phyloP scores from a whole-genome alignment of 2,329 filamentous ascomycete species.

The Hypomyces rosellus region DNA sequence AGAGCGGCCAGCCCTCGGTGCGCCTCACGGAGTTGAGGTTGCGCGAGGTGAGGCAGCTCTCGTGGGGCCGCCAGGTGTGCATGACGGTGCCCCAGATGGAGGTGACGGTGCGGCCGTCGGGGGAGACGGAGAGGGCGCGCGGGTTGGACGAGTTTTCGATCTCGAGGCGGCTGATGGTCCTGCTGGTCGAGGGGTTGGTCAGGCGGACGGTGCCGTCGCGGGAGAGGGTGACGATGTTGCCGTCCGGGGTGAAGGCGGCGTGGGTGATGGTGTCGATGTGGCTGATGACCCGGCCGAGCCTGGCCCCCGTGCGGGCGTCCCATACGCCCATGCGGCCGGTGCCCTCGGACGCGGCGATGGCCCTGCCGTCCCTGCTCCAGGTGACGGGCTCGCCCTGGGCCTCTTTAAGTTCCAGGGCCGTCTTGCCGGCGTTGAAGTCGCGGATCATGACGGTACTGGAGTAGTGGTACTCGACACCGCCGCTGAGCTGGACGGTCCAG shows the following conservation, averaged over 20 bases:
- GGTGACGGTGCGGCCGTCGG: conserved; percentile 27
- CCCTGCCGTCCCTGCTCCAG: conserved; percentile 27
- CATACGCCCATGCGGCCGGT: conserved; percentile 26
- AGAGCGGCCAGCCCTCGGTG: conserved; percentile 35
- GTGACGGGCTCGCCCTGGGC: conserved; percentile 22
- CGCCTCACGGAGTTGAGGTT: conserved; percentile 27
- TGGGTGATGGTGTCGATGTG: conserved; percentile 34
- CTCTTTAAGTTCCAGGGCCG: conserved; percentile 25
- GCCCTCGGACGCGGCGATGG: conserved; percentile 26
- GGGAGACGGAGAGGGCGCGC: conserved; percentile 27
- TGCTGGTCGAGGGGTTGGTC: conserved; percentile 25
- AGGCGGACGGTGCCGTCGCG: conserved; percentile 33
- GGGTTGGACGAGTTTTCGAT: conserved; percentile 21
- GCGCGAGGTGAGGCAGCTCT: conserved; percentile 29
- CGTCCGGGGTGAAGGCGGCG: conserved; percentile 28
- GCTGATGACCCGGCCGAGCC: conserved; percentile 26
- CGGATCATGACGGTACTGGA: conserved; percentile 25
- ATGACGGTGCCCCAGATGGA: conserved; percentile 34
- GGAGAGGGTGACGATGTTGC: conserved; percentile 29
- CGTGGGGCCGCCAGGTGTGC: conserved; percentile 30
- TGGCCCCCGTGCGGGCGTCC: conserved; percentile 23
- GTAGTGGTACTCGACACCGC: conserved; percentile 26
- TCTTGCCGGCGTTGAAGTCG: conserved; percentile 26
- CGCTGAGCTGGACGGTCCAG: conserved; percentile 24
- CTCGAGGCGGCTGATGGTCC: conserved; percentile 33